These are phyloP conservation scores for Camelina sativa DNA, from an alignment of 345 rosid species.

Conservation along the genomic window DNA sequence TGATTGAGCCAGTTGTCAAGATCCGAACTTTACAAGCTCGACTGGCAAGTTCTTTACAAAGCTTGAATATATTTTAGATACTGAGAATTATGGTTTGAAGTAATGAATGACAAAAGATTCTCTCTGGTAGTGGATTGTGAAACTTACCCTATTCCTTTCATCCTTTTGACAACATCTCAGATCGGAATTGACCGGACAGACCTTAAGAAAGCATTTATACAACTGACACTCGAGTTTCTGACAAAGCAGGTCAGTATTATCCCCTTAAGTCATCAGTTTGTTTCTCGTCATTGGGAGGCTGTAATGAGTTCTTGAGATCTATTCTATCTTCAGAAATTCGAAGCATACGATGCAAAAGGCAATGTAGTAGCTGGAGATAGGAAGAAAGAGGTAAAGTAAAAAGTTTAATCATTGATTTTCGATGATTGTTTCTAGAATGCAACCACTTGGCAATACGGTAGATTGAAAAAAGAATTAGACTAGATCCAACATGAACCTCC, in stretches of 20 bases:
- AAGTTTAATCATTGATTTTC: background rate
- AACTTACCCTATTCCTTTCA: slow-evolving; percentile 13
- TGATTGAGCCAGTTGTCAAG: slow-evolving; percentile 83
- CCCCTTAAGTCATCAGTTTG: slow-evolving; percentile 19
- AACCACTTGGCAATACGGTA: background rate
- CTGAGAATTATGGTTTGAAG: slow-evolving; percentile 2
- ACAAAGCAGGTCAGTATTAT: slow-evolving; percentile 73
- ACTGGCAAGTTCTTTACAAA: slow-evolving; percentile 58
- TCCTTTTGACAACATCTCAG: slow-evolving; percentile 50
- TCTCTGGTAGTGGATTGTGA: background rate
- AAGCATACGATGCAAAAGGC: slow-evolving; percentile 88
- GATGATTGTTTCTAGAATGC: background rate
- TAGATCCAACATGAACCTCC: background rate
- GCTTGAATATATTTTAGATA: background rate
- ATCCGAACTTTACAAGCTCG: slow-evolving; percentile 92
- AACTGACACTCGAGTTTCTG: slow-evolving; percentile 84
- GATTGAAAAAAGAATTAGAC: background rate
- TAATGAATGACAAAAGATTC: slow-evolving; percentile 2
- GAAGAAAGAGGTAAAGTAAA: slow-evolving; percentile 69
- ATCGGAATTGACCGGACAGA: slow-evolving; percentile 83
- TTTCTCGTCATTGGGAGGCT: slow-evolving; percentile 1
- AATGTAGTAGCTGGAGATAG: slow-evolving; percentile 78
- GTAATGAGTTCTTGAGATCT: slow-evolving; percentile 22
- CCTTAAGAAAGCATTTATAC: slow-evolving; percentile 70
- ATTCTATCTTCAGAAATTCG: slow-evolving; percentile 72